A percentile compares a stretch with the other conserved stretches of the same genome.
Evolutionary conservation across 441 rosid species (phyloP).

Genomic region (Populus trichocarpa): DNA sequence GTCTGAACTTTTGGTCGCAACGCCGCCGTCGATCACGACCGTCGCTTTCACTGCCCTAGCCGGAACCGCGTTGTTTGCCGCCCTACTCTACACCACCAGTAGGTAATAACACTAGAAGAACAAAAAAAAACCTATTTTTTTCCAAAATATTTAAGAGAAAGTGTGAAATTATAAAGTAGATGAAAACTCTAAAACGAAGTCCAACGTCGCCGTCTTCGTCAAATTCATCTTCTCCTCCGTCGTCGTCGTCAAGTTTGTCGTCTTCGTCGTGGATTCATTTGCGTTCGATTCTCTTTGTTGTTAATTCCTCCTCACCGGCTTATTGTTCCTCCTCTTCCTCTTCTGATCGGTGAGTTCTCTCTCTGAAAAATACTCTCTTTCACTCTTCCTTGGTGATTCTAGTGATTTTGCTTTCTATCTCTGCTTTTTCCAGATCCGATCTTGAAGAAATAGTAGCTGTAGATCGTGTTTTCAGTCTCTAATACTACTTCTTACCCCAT

Average conservation of each 20-base stretch:
- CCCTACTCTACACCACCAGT: conserved; percentile 32
- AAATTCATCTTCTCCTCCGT: conserved; percentile 56
- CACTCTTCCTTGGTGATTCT: neutral
- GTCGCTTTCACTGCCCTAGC: conserved; percentile 41
- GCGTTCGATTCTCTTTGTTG: conserved; percentile 84
- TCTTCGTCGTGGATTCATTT: conserved; percentile 87
- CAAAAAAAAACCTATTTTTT: neutral
- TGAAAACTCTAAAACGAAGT: conserved; percentile 90
- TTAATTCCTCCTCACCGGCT: conserved; percentile 81
- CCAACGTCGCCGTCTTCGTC: conserved; percentile 52
- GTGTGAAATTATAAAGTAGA: conserved; percentile 27
- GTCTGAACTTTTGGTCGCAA: conserved; percentile 17
- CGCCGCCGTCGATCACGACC: conserved; percentile 23
- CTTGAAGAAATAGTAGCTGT: conserved; percentile 1
- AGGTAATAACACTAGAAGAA: conserved; percentile 27
- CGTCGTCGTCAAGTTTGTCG: conserved; percentile 44
- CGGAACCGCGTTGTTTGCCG: conserved; percentile 33
- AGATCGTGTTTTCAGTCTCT: neutral
- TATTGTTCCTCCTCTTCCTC: conserved; percentile 46
- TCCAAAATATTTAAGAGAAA: neutral
- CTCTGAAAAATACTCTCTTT: conserved; percentile 7
- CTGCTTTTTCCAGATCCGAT: conserved; percentile 28
- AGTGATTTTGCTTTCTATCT: neutral
- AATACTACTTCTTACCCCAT: neutral
- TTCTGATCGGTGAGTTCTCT: conserved; percentile 72